Evolutionary conservation across 192 early-diverging fungal genomes (phyloP).

Genomic region (Gryganskiella cystojenkinii): DNA sequence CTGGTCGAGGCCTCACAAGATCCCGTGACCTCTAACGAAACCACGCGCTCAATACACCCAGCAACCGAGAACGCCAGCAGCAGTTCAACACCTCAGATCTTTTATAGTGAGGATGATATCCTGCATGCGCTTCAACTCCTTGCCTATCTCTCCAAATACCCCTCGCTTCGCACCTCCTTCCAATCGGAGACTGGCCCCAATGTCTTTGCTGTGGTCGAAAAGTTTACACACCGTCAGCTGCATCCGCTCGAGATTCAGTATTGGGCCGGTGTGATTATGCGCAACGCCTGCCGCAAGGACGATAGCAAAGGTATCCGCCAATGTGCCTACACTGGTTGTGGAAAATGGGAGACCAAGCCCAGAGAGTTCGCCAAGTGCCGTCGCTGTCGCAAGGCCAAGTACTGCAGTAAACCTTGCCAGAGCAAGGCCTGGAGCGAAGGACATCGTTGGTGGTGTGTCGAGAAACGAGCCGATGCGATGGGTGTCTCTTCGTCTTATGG

Average conservation of each 20-base stretch:
- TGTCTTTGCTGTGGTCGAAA: slow-evolving; percentile 83
- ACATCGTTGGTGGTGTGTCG: slow-evolving; percentile 85
- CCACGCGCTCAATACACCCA: slow-evolving; percentile 33
- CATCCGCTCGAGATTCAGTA: slow-evolving; percentile 73
- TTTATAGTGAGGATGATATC: slow-evolving; percentile 86
- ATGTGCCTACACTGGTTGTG: slow-evolving; percentile 83
- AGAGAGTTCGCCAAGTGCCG: slow-evolving; percentile 90
- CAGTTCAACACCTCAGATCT: slow-evolving; percentile 49
- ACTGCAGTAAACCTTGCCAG: slow-evolving; percentile 85
- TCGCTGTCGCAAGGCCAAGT: slow-evolving; percentile 87
- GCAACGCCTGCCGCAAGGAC: slow-evolving; percentile 83
- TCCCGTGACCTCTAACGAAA: slow-evolving; percentile 16
- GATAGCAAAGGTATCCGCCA: slow-evolving; percentile 78
- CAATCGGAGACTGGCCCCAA: slow-evolving; percentile 64
- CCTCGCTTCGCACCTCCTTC: slow-evolving; percentile 75
- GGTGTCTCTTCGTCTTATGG: slow-evolving; percentile 40
- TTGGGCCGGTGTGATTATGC: slow-evolving; percentile 84
- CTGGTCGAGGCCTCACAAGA: slow-evolving; percentile 10
- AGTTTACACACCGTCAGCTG: slow-evolving; percentile 72
- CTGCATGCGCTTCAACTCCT: slow-evolving; percentile 85
- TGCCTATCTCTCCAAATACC: slow-evolving; percentile 92
- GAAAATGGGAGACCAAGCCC: slow-evolving; percentile 78
- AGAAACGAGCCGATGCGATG: slow-evolving; percentile 55
- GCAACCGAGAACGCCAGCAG: slow-evolving; percentile 20
- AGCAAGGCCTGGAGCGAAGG: slow-evolving; percentile 82